Evolutionary conservation across 2,329 filamentous ascomycete species (phyloP).

Genomic region (Trichoderma sp.): DNA sequence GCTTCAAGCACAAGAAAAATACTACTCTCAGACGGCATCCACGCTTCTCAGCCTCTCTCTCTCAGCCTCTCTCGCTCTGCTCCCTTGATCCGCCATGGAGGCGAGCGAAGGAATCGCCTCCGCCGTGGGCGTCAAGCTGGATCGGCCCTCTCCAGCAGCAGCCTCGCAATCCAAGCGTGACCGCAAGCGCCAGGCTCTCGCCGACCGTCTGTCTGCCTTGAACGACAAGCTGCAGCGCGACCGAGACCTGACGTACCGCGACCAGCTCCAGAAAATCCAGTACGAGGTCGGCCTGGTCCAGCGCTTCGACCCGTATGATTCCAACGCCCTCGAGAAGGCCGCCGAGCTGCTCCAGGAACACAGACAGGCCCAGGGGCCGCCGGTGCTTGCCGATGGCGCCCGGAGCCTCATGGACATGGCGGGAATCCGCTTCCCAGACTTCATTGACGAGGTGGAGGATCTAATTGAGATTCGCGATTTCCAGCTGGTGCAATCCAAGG

Average conservation of each 20-base stretch:
- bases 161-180: slow-evolving; percentile 75
- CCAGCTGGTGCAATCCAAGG: slow-evolving; percentile 76
- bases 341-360: slow-evolving; percentile 58
- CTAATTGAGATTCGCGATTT: slow-evolving; percentile 84
- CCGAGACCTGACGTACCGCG: slow-evolving; percentile 78
- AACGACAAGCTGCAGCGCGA: slow-evolving; percentile 76
- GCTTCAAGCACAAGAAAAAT: not conserved
- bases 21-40: not conserved
- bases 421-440: slow-evolving; percentile 80
- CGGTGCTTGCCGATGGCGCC: slow-evolving; percentile 41
- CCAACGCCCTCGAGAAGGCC: slow-evolving; percentile 70
- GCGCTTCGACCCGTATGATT: slow-evolving; percentile 76
- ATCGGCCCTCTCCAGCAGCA: slow-evolving; percentile 38
- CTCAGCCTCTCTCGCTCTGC: not conserved
- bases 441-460: slow-evolving; percentile 83
- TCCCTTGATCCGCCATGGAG: slow-evolving; percentile 33
- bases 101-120: slow-evolving; percentile 38
- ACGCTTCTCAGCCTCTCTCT: not conserved
- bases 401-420: slow-evolving; percentile 68
- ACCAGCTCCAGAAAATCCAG: slow-evolving; percentile 88
- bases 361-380: slow-evolving; percentile 43
- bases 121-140: slow-evolving; percentile 33
- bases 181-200: slow-evolving; percentile 79
- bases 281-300: slow-evolving; percentile 84
- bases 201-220: slow-evolving; percentile 74